Base-by-base conservation (phyloP, 805 yeast species). In the Helenozyma rhizophorensis region DNA sequence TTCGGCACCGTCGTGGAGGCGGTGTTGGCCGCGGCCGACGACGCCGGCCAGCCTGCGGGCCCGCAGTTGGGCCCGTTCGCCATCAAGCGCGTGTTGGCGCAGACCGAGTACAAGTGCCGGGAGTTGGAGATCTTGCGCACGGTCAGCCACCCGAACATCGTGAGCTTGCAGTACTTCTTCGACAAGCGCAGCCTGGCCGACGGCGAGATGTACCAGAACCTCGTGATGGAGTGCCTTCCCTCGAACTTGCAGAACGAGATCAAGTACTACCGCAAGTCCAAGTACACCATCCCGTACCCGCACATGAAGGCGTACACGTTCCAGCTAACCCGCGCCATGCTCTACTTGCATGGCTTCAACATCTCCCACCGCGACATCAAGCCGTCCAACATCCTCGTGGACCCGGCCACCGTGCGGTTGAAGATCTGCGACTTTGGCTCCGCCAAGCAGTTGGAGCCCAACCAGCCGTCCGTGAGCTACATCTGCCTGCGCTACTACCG, bases 401-500 rank as follows among this genome's bases (percentile, higher is more conserved):
- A 84, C 47, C 90, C 93, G 5, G 53, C 68, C 9, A 70, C 74
- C 1, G 80, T 85, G 25, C 60, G 72, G 5, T 65, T 84, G 40
- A 84, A 84, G 54, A 80, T 84, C 32, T 84, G 94, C 58, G 95
- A 84, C 60, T 84, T 84, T 58, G 95, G 95, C 14, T 76, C 85
- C 25, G 94, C 95, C 5, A 84, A 84, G 56, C 78, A 78, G 54
- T 67, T 84, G 43, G 90, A 83, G 54, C 76, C 76, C 25, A 75
- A 77, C 42, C 89, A 83, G 55, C 85, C 93, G n/a, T 81, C 94
- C 1, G 96, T 89, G 42, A 83, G 96, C 32, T 93, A 93, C 56
- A 93, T 93, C 37, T 95, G 97, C 60, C 87, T 96, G 15, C 78
- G 98, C 50, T 93, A 88, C 59, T 89, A 89, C 61, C 75, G 97